Conservation (phyloP, 176 grass and related monocot genomes). For the Aegilops sharonensis region DNA sequence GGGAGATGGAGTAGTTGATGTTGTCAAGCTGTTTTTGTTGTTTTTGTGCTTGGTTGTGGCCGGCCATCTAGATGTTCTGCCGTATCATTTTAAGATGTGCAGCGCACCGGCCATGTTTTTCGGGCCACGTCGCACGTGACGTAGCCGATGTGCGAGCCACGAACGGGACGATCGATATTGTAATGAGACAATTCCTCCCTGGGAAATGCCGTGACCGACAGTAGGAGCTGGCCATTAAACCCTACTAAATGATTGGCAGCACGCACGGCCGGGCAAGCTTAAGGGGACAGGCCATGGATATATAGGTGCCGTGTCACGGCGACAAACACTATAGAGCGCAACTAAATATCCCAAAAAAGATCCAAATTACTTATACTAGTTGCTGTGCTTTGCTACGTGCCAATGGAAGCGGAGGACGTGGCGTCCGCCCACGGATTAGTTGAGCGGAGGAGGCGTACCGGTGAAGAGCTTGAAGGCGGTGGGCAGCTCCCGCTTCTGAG, state of each 20-base stretch:
- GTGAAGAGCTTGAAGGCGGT: constrained; percentile 92
- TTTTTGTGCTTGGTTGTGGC: neutral
- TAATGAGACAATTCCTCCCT: neutral
- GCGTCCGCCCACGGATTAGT: too few relatives aligned
- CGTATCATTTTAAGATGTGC: neutral
- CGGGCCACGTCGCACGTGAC: too few relatives aligned
- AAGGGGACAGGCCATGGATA: neutral
- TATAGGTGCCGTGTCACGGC: neutral
- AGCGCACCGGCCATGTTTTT: neutral
- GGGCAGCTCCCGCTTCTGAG: constrained; percentile 65
- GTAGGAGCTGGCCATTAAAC: neutral
- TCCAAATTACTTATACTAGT: neutral
- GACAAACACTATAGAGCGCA: neutral
- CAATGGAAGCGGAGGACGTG: neutral
- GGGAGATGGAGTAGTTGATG: neutral
- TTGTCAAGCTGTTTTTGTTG: neutral
- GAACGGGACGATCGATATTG: neutral
- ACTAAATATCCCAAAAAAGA: neutral
- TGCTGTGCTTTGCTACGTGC: neutral
- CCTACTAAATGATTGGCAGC: neutral
- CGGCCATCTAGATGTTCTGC: neutral
- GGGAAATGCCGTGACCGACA: neutral
- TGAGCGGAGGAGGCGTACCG: constrained; percentile 17
- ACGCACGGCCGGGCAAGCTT: too few relatives aligned
- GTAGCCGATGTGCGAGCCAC: neutral